These are phyloP conservation scores for Huntiella omanensis DNA, from an alignment of 2,329 filamentous ascomycete genomes.

Conservation along the genomic window DNA sequence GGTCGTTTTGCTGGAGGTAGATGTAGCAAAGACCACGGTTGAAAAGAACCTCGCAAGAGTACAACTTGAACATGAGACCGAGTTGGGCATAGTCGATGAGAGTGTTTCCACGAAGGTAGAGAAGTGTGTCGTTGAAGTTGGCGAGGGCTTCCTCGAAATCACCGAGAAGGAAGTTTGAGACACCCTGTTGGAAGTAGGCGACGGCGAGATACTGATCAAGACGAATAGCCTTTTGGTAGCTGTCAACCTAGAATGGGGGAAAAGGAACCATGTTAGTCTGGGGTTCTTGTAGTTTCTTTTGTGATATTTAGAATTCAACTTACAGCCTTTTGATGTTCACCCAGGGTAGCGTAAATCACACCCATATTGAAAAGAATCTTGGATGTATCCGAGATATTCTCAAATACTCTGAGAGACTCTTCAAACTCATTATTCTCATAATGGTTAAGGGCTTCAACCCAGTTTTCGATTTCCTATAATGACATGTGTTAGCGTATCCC, in stretches of 20 bases:
- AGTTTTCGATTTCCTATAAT: slow-evolving; percentile 86
- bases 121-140: slow-evolving; percentile 94
- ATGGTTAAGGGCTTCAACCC: slow-evolving; percentile 74
- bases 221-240: slow-evolving; percentile 77
- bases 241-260: slow-evolving; percentile 50
- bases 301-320: slow-evolving; percentile 20
- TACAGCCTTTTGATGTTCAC: slow-evolving; percentile 90
- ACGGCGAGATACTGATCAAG: slow-evolving; percentile 92
- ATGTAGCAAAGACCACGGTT: slow-evolving; percentile 96
- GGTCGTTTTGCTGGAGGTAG: slow-evolving; percentile 79
- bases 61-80: slow-evolving; percentile 86
- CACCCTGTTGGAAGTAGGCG: slow-evolving; percentile 94
- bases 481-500: slow-evolving; percentile 1
- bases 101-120: slow-evolving; percentile 88
- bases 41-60: slow-evolving; percentile 94
- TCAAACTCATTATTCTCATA: slow-evolving; percentile 99
- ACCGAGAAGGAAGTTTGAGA: slow-evolving; percentile 91
- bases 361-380: slow-evolving; percentile 98
- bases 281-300: neutral
- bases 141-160: slow-evolving; percentile 94
- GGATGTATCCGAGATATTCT: slow-evolving; percentile 78
- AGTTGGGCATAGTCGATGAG: slow-evolving; percentile 97
- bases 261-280: slow-evolving; percentile 1
- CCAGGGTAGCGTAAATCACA: slow-evolving; percentile 89
- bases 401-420: slow-evolving; percentile 66